Conservation (phyloP, 2,329 filamentous ascomycete species). For the Arachnopeziza araneosa region DNA sequence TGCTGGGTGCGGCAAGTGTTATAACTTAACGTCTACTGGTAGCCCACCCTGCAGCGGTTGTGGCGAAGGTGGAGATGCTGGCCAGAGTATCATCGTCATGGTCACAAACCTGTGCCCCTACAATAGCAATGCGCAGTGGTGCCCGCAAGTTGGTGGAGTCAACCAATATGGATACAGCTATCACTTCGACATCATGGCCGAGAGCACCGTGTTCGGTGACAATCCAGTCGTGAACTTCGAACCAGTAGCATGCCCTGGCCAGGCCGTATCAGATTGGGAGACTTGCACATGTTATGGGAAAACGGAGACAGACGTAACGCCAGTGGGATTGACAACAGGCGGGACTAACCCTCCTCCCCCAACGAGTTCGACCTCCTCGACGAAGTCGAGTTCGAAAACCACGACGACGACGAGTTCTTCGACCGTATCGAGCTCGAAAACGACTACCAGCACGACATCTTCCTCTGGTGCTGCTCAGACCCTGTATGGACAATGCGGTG, state of each 20-base stretch:
- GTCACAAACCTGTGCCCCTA: slow-evolving; percentile 33
- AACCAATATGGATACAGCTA: slow-evolving; percentile 33
- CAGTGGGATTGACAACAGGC: not conserved
- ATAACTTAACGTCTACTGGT: slow-evolving; percentile 28
- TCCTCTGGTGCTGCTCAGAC: not conserved
- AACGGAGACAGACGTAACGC: not conserved
- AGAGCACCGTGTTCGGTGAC: slow-evolving; percentile 30
- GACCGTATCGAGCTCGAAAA: not conserved
- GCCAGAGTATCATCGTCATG: slow-evolving; percentile 29
- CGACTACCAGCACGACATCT: not conserved
- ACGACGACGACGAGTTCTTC: not conserved
- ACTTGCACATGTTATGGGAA: not conserved
- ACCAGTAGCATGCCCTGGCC: slow-evolving; percentile 27
- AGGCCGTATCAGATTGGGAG: not conserved
- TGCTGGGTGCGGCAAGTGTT: slow-evolving; percentile 28
- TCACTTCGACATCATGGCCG: slow-evolving; percentile 34
- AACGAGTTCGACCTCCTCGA: not conserved
- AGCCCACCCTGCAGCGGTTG: slow-evolving; percentile 18
- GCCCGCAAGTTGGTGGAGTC: slow-evolving; percentile 26
- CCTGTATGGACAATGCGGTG: not conserved
- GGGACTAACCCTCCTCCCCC: not conserved
- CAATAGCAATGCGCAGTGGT: slow-evolving; percentile 33
- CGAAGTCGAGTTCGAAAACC: not conserved
- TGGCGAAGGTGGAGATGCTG: slow-evolving; percentile 20
- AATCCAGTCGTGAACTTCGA: slow-evolving; percentile 33